Evolutionary conservation across 768 basidiomycete species (phyloP).

Genomic region (Russula lepida): DNA sequence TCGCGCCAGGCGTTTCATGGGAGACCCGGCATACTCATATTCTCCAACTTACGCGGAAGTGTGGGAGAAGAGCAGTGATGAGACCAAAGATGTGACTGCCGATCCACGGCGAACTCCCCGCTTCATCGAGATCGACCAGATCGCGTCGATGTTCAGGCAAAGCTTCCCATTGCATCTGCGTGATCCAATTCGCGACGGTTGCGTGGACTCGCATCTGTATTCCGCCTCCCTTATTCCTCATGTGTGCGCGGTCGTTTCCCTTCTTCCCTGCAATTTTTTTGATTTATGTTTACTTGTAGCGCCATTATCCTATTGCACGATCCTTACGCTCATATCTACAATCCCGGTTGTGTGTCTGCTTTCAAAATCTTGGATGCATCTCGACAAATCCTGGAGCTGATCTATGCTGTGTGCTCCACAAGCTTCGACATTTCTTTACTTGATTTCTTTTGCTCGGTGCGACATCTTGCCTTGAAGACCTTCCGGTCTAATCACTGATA

Average conservation of each 20-base stretch:
- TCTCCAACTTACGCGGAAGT: slow-evolving; percentile 18
- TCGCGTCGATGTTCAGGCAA: slow-evolving; percentile 24
- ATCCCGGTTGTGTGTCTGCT: slow-evolving; percentile 56
- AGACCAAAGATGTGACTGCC: not conserved
- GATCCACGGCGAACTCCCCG: slow-evolving; percentile 28
- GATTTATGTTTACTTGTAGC: slow-evolving; percentile 29
- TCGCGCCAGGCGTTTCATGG: slow-evolving; percentile 49
- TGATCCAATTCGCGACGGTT: slow-evolving; percentile 29
- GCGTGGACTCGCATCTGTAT: slow-evolving; percentile 33
- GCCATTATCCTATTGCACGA: slow-evolving; percentile 67
- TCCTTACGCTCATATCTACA: slow-evolving; percentile 56
- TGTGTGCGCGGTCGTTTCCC: slow-evolving; percentile 26
- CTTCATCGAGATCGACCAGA: slow-evolving; percentile 27
- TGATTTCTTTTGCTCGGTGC: slow-evolving; percentile 62
- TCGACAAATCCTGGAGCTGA: slow-evolving; percentile 55
- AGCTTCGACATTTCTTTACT: slow-evolving; percentile 64
- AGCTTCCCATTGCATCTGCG: slow-evolving; percentile 28
- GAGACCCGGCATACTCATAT: slow-evolving; percentile 42
- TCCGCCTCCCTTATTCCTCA: slow-evolving; percentile 24
- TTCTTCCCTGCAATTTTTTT: slow-evolving; percentile 27
- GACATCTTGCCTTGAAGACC: slow-evolving; percentile 20
- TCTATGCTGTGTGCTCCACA: slow-evolving; percentile 59
- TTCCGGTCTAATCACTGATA: slow-evolving; percentile 1
- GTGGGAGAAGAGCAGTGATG: slow-evolving; percentile 12
- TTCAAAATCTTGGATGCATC: slow-evolving; percentile 60